Evolutionary conservation across 768 basidiomycete species (phyloP).

Genomic region (Cyathus striatus): DNA sequence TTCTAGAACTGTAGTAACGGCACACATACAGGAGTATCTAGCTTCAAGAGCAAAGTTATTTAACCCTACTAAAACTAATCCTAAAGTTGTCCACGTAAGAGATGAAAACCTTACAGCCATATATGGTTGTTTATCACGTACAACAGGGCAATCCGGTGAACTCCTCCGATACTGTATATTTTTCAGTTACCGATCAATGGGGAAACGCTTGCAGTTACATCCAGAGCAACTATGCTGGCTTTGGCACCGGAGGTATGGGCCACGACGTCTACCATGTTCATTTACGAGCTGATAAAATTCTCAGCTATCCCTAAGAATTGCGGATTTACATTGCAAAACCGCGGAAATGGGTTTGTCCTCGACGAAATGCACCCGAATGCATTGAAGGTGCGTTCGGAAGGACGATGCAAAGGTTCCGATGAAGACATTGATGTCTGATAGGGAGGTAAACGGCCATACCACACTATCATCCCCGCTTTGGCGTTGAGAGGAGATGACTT

Average conservation of each 20-base stretch:
- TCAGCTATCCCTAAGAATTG: constrained; percentile 88
- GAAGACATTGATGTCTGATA: constrained; percentile 13
- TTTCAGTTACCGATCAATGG: constrained; percentile 87
- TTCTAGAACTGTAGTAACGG: constrained; percentile 1
- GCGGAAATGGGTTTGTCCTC: constrained; percentile 82
- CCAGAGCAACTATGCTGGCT: constrained; percentile 86
- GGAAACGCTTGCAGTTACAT: constrained; percentile 89
- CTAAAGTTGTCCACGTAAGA: constrained; percentile 62
- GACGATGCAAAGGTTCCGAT: not conserved
- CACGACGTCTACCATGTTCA: not conserved
- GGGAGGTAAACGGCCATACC: constrained; percentile 83
- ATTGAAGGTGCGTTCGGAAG: constrained; percentile 51
- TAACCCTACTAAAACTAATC: constrained; percentile 60
- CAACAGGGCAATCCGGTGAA: constrained; percentile 72
- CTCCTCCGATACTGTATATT: constrained; percentile 93
- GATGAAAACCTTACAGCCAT: too few species aligned
- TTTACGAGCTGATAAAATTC: too few species aligned
- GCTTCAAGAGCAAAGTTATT: constrained; percentile 75
- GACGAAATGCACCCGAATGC: constrained; percentile 81
- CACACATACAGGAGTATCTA: constrained; percentile 66
- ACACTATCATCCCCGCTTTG: constrained; percentile 92
- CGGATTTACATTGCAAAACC: constrained; percentile 95
- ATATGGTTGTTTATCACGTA: too few species aligned
- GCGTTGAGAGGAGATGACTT: constrained; percentile 75
- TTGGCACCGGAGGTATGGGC: constrained; percentile 80